phyloP scores from a whole-genome alignment of 148 eudicot species.

The Arbutus unedo region DNA sequence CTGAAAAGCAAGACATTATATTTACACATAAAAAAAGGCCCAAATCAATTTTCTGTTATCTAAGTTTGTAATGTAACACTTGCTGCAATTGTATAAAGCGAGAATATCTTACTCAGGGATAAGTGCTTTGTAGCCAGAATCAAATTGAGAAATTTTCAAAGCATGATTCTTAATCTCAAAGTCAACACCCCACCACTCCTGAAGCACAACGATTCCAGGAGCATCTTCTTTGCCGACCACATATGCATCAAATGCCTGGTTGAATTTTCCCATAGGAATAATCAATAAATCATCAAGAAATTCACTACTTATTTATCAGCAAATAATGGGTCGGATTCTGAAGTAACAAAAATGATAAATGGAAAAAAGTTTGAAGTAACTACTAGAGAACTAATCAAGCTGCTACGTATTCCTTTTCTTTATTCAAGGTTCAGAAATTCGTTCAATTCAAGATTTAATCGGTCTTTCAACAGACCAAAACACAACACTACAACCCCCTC shows the following conservation, averaged over 20 bases:
- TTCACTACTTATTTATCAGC: neutral
- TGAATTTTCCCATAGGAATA: neutral
- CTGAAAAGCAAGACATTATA: slow-evolving; percentile 27
- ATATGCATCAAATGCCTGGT: slow-evolving; percentile 84
- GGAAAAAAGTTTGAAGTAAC: neutral
- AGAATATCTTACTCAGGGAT: slow-evolving; percentile 64
- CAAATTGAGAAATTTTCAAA: slow-evolving; percentile 64
- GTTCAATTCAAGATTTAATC: neutral
- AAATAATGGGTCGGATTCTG: neutral
- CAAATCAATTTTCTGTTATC: neutral
- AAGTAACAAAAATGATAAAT: neutral
- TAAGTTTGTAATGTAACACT: neutral
- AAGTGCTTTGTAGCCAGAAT: slow-evolving; percentile 66
- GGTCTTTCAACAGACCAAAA: neutral
- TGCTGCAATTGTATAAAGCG: neutral
- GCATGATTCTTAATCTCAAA: slow-evolving; percentile 89
- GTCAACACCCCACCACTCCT: slow-evolving; percentile 99
- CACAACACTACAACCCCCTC: neutral
- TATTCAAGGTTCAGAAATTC: neutral
- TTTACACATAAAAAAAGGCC: slow-evolving; percentile 5
- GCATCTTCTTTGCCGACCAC: slow-evolving; percentile 91
- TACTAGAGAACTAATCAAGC: neutral
- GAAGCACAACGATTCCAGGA: slow-evolving; percentile 91
- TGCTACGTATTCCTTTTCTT: neutral
- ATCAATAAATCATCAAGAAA: neutral